Evolutionary conservation across 148 eudicot species (phyloP).

Genomic region (Polygonum maritimum): DNA sequence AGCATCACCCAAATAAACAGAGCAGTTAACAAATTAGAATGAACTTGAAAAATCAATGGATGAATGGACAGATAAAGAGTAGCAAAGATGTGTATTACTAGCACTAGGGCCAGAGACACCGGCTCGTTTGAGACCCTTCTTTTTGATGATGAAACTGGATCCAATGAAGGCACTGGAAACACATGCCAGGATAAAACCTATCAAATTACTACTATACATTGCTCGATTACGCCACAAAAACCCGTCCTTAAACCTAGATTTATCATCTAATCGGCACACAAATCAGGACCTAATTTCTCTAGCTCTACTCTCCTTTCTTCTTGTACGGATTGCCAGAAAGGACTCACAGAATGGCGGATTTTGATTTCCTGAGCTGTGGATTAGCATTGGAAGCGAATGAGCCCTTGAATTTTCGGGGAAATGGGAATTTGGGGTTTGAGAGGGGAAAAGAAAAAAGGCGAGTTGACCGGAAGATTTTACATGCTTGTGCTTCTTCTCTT

Average conservation of each 20-base stretch:
- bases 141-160: slow-evolving; percentile 80
- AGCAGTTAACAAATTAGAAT: neutral
- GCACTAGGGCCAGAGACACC: slow-evolving; percentile 65
- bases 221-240: slow-evolving; percentile 6
- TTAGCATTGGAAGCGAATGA: neutral
- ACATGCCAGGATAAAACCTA: slow-evolving; percentile 60
- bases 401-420: neutral
- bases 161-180: slow-evolving; percentile 80
- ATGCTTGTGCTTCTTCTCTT: neutral
- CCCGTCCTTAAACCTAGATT: neutral
- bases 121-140: slow-evolving; percentile 76
- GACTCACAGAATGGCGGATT: neutral
- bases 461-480: slow-evolving; percentile 5
- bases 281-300: neutral
- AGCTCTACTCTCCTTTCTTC: neutral
- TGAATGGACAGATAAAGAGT: neutral
- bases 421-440: neutral
- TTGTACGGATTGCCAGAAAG: neutral
- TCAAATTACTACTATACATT: slow-evolving; percentile 55
- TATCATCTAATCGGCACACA: neutral
- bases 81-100: slow-evolving; percentile 22
- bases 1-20: neutral
- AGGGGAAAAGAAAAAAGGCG: neutral
- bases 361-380: neutral
- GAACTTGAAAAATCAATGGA: neutral